A percentile compares a stretch with the other conserved stretches of the same genome.
These are phyloP conservation scores for Phyllachora maydis DNA, from an alignment of 2,329 filamentous ascomycete species.

Conservation along the genomic window DNA sequence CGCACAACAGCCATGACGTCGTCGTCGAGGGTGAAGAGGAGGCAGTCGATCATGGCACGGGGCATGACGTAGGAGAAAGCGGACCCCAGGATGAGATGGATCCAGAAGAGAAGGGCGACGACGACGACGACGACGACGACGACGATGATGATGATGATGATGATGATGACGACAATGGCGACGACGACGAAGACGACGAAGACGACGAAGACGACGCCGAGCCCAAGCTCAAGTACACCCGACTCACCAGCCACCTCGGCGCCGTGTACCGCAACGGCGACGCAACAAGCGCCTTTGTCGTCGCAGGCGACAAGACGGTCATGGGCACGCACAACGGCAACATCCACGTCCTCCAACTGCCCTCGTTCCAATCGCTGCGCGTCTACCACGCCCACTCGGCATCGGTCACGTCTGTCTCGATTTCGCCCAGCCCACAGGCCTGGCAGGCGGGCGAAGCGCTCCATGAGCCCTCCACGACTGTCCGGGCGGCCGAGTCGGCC, in stretches of 20 bases:
- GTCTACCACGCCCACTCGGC: conserved; percentile 87
- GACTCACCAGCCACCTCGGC: conserved; percentile 60
- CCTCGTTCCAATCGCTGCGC: conserved; percentile 60
- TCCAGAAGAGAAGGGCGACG: conserved; percentile 20
- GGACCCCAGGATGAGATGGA: conserved; percentile 14
- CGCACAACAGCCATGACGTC: too few species aligned
- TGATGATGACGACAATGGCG: conserved; percentile 83
- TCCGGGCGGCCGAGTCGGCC: too few species aligned
- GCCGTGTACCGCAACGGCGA: conserved; percentile 86
- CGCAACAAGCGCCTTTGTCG: conserved; percentile 76
- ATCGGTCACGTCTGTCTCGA: conserved; percentile 73
- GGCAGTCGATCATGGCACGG: conserved; percentile 6
- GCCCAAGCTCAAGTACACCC: conserved; percentile 80
- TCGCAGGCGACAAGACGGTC: conserved; percentile 94
- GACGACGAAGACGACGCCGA: too few species aligned
- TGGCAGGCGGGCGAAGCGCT: too few species aligned
- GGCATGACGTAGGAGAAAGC: too few species aligned
- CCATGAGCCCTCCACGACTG: too few species aligned
- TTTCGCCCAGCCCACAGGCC: too few species aligned
- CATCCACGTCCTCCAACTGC: conserved; percentile 74
- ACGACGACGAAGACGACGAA: too few species aligned
- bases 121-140: conserved; percentile 33
- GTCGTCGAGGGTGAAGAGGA: conserved; percentile 4
- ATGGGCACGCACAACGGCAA: conserved; percentile 93
- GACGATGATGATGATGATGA: conserved; percentile 61